phyloP scores from a whole-genome alignment of 2,329 filamentous ascomycete species.

The Aspergillus udagawae region DNA sequence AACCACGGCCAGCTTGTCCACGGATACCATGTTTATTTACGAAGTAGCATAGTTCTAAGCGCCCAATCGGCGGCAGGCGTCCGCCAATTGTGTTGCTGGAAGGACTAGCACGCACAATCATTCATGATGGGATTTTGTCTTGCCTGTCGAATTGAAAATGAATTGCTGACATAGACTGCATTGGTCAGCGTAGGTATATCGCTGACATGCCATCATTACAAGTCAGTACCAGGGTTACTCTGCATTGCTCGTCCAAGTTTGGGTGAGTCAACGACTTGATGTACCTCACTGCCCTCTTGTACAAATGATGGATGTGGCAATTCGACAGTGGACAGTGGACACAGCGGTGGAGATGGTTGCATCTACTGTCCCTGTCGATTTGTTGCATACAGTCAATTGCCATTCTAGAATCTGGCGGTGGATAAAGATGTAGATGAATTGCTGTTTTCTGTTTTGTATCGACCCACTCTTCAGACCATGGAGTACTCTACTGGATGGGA shows the following conservation, averaged over 20 bases:
- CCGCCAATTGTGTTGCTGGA: background rate
- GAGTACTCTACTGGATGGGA: background rate
- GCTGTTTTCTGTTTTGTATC: background rate
- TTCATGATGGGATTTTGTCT: background rate
- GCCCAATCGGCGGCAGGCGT: background rate
- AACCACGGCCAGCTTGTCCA: slow-evolving; percentile 13
- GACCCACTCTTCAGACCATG: background rate
- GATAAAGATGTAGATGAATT: background rate
- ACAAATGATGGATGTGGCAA: background rate
- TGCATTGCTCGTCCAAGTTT: background rate
- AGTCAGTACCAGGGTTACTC: background rate
- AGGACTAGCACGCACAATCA: background rate
- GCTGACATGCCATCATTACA: background rate
- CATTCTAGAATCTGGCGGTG: background rate
- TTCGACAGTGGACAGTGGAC: background rate
- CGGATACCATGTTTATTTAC: slow-evolving; percentile 17
- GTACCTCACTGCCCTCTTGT: background rate
- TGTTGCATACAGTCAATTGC: background rate
- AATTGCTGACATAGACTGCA: background rate
- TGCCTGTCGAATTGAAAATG: background rate
- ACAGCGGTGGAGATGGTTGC: background rate
- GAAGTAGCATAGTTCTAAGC: background rate
- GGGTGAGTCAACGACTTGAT: background rate
- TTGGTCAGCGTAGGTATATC: background rate
- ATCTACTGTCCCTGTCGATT: background rate